Evolutionary conservation across 352 stramenopile species (phyloP), one percentile per base, ranked within the genome.

Genomic region (Globisporangium irregulare): DNA sequence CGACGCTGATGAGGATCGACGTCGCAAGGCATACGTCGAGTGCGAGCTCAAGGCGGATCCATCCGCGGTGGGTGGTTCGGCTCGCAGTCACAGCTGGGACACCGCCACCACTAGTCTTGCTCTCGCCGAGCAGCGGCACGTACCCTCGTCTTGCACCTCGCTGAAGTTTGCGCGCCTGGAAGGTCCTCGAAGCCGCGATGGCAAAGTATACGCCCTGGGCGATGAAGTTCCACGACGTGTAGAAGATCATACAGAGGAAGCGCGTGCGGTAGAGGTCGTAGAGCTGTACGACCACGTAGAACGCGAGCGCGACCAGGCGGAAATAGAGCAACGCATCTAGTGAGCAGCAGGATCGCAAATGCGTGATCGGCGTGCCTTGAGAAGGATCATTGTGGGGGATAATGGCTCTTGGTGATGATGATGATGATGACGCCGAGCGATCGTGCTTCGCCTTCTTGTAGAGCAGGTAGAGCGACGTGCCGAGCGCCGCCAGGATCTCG

Each of bases 161-260:
- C 25, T 60, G 64, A 25, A 80, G 64, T 34, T 71, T 50, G 22
- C 67, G 20, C 41, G 58, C 65, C 41, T 73, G 66, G 57, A 65
- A 63, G 4, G 82, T 87, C 20, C 73, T 67, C 43, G 55, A 61
- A 0, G 75, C 69, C 8, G 84, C 82, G 5, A 64, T 27, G 0
- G 46, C 46, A 67, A 93, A 93, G 77, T 93, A 93, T 34, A 61
- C 50, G 54, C 81, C 82, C 64, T 95, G 85, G 3, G 79, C 67
- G n/a, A 90, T 77, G 54, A 93, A 92, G 70, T 95, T 95, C 87
- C 87, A 95, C n/a, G 83, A 91, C 48, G 87, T 95, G 73, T 91
- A 95, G 68, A 95, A 93, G 57, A 69, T 69, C 59, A 93, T 65
- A 54, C 87, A 92, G 38, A 71, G 70, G 36, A 68, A 69, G 10